phyloP scores from a whole-genome alignment of 306 rosid genomes.

The Inga leiocalycina region DNA sequence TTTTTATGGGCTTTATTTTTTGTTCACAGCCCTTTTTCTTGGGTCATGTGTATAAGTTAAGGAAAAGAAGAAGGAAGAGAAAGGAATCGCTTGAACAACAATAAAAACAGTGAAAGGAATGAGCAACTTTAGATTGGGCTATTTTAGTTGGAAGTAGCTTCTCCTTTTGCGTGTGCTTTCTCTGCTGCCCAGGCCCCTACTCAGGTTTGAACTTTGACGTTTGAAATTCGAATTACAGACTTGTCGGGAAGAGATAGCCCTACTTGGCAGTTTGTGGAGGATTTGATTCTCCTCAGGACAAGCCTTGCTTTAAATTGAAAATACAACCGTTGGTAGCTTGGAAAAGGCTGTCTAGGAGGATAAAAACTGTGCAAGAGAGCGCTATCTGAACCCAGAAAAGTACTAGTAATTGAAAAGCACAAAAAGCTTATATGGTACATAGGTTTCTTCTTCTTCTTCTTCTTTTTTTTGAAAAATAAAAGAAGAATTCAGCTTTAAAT shows the following conservation, averaged over 20 bases:
- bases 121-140: neutral
- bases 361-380: neutral
- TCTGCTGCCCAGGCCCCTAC: neutral
- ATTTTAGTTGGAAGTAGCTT: neutral
- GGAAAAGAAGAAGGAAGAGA: neutral
- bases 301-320: constrained; percentile 6
- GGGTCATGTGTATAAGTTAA: neutral
- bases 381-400: neutral
- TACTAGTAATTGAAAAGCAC: neutral
- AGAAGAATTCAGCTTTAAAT: neutral
- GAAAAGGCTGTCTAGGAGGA: neutral
- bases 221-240: neutral
- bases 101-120: neutral
- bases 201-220: neutral
- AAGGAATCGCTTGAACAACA: neutral
- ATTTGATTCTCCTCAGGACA: neutral
- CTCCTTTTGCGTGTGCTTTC: neutral
- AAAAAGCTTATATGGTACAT: neutral
- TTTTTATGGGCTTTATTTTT: neutral
- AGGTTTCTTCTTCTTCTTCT: neutral
- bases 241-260: neutral
- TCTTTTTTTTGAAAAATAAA: neutral
- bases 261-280: neutral
- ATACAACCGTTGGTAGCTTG: neutral
- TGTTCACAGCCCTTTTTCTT: neutral